These are phyloP conservation scores for Huntiella abstrusa DNA, from an alignment of 2,329 filamentous ascomycete genomes.

Conservation along the genomic window DNA sequence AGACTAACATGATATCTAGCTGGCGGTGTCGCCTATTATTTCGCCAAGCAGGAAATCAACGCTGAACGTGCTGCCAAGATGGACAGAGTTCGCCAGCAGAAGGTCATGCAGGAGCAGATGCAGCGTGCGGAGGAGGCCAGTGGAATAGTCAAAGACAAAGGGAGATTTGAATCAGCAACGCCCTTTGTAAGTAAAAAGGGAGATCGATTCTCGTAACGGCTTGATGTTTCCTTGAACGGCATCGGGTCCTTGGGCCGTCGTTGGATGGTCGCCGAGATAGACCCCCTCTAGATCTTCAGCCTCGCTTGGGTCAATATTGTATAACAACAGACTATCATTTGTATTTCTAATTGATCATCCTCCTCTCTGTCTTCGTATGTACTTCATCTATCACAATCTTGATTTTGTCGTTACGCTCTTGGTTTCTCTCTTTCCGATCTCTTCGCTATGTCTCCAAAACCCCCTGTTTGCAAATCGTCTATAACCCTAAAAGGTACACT, in stretches of 20 bases:
- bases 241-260: not conserved
- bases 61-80: constrained; percentile 61
- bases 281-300: constrained; percentile 5
- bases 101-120: constrained; percentile 26
- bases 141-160: constrained; percentile 19
- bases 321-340: not conserved
- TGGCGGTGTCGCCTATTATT: constrained; percentile 83
- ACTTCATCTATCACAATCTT: no score
- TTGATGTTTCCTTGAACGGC: not conserved
- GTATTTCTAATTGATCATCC: no score
- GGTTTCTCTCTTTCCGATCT: not conserved
- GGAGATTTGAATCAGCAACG: constrained; percentile 54
- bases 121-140: constrained; percentile 1
- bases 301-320: not conserved
- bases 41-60: constrained; percentile 89
- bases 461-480: no score
- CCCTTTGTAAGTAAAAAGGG: constrained; percentile 67
- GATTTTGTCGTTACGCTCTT: not conserved
- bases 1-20: constrained; percentile 28
- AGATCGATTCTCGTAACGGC: constrained; percentile 55
- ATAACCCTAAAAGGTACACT: no score
- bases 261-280: not conserved
- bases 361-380: no score
- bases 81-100: constrained; percentile 46
- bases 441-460: no score